Percentiles rank a stretch among this genome's conserved stretches.
phyloP scores from a whole-genome alignment of 352 stramenopile genomes.

The Plasmopara viticola region DNA sequence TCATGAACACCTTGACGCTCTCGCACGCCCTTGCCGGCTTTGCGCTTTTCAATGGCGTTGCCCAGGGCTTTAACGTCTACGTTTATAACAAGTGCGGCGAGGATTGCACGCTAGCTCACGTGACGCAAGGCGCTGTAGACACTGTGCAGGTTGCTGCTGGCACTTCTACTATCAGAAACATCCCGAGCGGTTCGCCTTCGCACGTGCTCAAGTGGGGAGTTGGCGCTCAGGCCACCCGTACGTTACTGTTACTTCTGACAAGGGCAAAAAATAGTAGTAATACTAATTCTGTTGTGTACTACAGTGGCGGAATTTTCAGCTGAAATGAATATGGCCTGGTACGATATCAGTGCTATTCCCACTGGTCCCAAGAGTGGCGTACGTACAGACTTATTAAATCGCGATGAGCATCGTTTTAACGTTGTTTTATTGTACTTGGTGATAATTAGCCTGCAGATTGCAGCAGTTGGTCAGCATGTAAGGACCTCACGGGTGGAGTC shows the following conservation, averaged over 20 bases:
- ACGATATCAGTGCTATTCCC: constrained; percentile 74
- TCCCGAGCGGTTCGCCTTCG: constrained; percentile 29
- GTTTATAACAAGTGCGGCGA: constrained; percentile 53
- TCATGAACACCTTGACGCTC: constrained; percentile 33
- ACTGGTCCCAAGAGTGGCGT: constrained; percentile 54
- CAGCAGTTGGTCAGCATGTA: constrained; percentile 40
- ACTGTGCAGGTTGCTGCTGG: constrained; percentile 29
- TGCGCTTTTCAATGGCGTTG: constrained; percentile 24
- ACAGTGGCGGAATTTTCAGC: constrained; percentile 62
- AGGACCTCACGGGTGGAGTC: constrained; percentile 48
- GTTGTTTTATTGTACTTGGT: constrained; percentile 1
- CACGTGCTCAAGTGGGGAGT: constrained; percentile 50
- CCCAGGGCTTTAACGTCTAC: constrained; percentile 41
- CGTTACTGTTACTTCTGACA: constrained; percentile 7
- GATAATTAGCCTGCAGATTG: constrained; percentile 46
- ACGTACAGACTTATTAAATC: constrained; percentile 18
- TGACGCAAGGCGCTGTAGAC: constrained; percentile 18
- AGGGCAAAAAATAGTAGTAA: neutral
- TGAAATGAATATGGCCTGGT: constrained; percentile 47
- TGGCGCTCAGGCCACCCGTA: constrained; percentile 49
- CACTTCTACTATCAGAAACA: constrained; percentile 22
- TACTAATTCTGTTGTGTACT: neutral
- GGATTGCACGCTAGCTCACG: constrained; percentile 38
- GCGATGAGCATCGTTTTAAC: constrained; percentile 9
- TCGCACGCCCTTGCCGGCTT: constrained; percentile 22